Evolutionary conservation across 257 asterid species (phyloP), one percentile per base, ranked within the genome.

Genomic region (Gentiana straminea): DNA sequence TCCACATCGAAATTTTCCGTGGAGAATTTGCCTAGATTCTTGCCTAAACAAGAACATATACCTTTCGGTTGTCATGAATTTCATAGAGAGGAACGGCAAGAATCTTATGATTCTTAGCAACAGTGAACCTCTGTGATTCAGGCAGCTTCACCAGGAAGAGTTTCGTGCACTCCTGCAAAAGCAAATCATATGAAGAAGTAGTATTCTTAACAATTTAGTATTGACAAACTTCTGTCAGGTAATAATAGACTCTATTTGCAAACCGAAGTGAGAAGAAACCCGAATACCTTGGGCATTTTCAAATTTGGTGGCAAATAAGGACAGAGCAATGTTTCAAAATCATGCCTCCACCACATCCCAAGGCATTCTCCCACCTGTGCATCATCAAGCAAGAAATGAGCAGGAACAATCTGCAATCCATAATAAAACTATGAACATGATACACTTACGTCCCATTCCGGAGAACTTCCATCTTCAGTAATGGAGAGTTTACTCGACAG

Each of bases 341-440:
- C 70, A 34, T 87, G 81, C 69, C 73, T 81, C 98, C 98, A 84
- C 95, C 97, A 91, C 70, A 81, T 72, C 55, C 98, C 98, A 50
- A 91, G 81, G 66, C 93, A 84, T 74, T 81, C 96, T 68, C 86
- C 86, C 2, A 87, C 79, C 98, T 91, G 72, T 36, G 64, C 34
- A 68, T 64, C n/a, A 48, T 38, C 41, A 38, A 62, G 56, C 33
- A 59, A 38, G 9, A 41, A 41, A 41, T 43, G 51, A 52, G 70
- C 35, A 34, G 50, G 37, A 51, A 32, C 49, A 59, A 55, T 15
- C 47, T 46, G 13, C 33, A 7, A n/a, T 45, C n/a, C 8, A 13
- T 62, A 33, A 32, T 58, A 51, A 5, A 24, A 15, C 12, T 15
- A 8, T 4, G n/a, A 34, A 37, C 24, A 24, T 15, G 34, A 10